Base-by-base conservation (phyloP, 768 basidiomycete genomes). In the Hypsizygus marmoreus region DNA sequence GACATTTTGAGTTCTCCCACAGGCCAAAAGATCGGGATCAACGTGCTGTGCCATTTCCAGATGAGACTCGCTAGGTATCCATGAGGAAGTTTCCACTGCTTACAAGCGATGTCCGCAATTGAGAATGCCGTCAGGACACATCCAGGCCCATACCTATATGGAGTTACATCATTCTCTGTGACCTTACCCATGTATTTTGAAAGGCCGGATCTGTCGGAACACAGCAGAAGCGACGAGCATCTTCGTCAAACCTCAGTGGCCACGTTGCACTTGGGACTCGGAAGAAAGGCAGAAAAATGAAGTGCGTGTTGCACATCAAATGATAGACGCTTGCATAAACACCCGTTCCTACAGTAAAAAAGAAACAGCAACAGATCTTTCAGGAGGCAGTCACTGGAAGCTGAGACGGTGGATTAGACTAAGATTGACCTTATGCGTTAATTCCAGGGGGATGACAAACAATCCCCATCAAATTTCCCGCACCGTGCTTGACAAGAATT, bases 21-120 rank as follows among this genome's bases (percentile, higher is more conserved):
- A 58, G 47, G 44, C 32, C 47, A 50, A 49, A 29, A 50, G 53
- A 60, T 60, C 59, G 57, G 57, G 57, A 58, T 56, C 57, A 58
- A 43, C 23, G 25, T 51, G 51, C 49, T 55, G 53, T 51, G 50
- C 56, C 45, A 53, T 51, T 50, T 54, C 28, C 30, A 47, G 47
- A 41, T 39, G 56, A 51, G 50, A 52, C n/a, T n/a, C n/a, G n/a
- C n/a, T 47, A 36, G 35, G 49, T 50, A 57, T 43, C 51, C 53
- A 55, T 53, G 47, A 57, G 56, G 54, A 54, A 50, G 48, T 45
- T 55, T 55, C 57, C 49, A 54, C 48, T 49, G 45, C 45, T 51
- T 43, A 57, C 54, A 39, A 53, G 48, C 49, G 35, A 51, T 51
- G 47, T 51, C 54, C 48, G 45, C 52, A 51, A 56, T 47, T 52